Conservation (phyloP, 768 basidiomycete species). For the Galerina sulciceps region DNA sequence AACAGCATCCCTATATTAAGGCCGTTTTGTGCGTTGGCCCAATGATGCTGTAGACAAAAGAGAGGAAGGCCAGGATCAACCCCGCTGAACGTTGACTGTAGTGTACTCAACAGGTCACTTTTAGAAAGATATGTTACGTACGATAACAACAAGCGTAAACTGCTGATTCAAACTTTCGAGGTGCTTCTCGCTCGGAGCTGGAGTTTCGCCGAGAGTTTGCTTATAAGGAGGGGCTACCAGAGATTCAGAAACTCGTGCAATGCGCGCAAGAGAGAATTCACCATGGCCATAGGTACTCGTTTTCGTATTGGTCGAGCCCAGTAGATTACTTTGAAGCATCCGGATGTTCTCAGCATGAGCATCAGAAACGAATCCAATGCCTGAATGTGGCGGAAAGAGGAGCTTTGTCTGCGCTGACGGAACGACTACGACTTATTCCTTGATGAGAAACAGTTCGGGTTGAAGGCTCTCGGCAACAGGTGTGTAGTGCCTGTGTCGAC, state of each 20-base stretch:
- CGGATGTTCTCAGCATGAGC: slow-evolving; percentile 30
- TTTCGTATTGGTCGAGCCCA: background rate
- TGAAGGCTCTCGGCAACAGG: background rate
- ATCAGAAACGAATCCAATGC: slow-evolving; percentile 30
- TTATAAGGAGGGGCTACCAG: slow-evolving; percentile 1
- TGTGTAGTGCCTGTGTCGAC: background rate
- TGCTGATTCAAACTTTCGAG: slow-evolving; percentile 26
- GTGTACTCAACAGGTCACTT: background rate
- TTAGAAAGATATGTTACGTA: slow-evolving; percentile 8
- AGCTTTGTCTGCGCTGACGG: slow-evolving; percentile 4
- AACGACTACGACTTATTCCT: slow-evolving; percentile 3
- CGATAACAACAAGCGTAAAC: slow-evolving; percentile 33
- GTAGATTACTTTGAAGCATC: slow-evolving; percentile 24
- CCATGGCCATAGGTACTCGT: background rate
- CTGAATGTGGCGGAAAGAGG: slow-evolving; percentile 24
- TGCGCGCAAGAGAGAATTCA: background rate
- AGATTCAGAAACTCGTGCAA: background rate
- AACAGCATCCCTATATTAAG: slow-evolving; percentile 35
- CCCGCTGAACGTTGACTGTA: slow-evolving; percentile 34
- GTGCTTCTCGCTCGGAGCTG: slow-evolving; percentile 4
- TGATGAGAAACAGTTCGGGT: slow-evolving; percentile 5
- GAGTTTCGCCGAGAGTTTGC: background rate
- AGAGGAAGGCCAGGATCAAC: slow-evolving; percentile 31
- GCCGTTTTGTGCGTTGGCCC: slow-evolving; percentile 19
- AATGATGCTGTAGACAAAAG: slow-evolving; percentile 28